A percentile compares a stretch with the other conserved stretches of the same genome.
Evolutionary conservation across 768 basidiomycete species (phyloP).

Genomic region (Tephrocybe sp.): DNA sequence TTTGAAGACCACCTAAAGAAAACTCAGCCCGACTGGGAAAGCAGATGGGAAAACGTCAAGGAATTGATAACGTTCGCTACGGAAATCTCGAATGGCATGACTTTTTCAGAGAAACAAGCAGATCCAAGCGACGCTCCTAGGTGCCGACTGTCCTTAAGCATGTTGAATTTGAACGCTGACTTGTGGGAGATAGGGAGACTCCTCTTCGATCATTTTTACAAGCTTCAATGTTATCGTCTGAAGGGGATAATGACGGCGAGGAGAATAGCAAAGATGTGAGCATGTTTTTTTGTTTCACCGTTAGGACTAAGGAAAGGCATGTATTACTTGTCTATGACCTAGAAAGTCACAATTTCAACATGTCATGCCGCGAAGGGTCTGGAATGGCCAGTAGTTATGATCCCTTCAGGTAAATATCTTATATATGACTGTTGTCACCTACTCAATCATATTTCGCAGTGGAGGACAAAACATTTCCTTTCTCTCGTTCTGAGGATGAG

Average conservation of each 20-base stretch:
- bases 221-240: slow-evolving; percentile 80
- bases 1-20: slow-evolving; percentile 71
- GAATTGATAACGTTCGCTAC: slow-evolving; percentile 80
- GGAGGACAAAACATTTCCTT: slow-evolving; percentile 74
- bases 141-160: neutral
- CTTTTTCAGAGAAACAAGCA: slow-evolving; percentile 13
- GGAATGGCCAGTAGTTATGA: slow-evolving; percentile 89
- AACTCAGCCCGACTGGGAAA: slow-evolving; percentile 71
- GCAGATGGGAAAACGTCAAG: slow-evolving; percentile 82
- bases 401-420: slow-evolving; percentile 54
- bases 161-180: neutral
- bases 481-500: slow-evolving; percentile 66
- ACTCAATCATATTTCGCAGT: slow-evolving; percentile 35
- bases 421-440: neutral
- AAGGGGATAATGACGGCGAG: slow-evolving; percentile 61
- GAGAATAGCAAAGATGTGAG: slow-evolving; percentile 29
- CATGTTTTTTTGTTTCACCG: neutral
- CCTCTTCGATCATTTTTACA: slow-evolving; percentile 75
- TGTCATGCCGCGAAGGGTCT: slow-evolving; percentile 90
- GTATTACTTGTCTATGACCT: neutral
- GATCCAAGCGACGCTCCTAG: neutral
- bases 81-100: slow-evolving; percentile 39
- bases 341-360: slow-evolving; percentile 43
- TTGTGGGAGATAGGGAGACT: slow-evolving; percentile 36
- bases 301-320: no score